A percentile compares a stretch with the other conserved stretches of the same genome.
These are phyloP conservation scores for Deuterostichococcus epilithicus DNA, from an alignment of 139 green algal genomes.

Conservation along the genomic window DNA sequence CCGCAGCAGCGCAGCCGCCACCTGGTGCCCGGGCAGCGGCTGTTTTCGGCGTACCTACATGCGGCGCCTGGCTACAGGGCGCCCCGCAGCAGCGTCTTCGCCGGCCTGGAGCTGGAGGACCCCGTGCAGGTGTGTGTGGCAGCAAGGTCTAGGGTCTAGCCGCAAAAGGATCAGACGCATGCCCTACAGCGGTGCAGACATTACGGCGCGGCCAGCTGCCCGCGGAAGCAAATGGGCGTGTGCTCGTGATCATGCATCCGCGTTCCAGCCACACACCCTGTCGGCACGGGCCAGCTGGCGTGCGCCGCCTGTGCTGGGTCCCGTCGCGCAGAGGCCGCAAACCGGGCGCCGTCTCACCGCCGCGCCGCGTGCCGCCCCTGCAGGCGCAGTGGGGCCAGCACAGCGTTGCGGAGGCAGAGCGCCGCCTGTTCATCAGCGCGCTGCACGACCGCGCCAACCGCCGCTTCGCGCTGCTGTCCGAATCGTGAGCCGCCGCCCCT, in stretches of 20 bases:
- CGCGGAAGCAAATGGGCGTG: too few species aligned
- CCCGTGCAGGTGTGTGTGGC: neutral
- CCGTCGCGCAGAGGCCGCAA: too few species aligned
- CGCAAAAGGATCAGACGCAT: too few species aligned
- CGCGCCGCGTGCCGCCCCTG: neutral
- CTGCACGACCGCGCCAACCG: slow-evolving; percentile 14
- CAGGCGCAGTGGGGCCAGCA: slow-evolving; percentile 19
- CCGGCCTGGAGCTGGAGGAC: neutral
- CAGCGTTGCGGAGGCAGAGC: slow-evolving; percentile 17
- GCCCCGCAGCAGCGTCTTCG: neutral
- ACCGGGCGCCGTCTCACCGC: neutral
- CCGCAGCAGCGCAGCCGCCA: neutral
- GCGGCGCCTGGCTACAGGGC: slow-evolving; percentile 9
- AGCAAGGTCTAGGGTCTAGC: neutral
- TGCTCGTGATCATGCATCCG: too few species aligned
- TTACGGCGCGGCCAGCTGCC: too few species aligned
- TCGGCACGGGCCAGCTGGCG: too few species aligned
- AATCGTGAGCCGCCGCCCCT: slow-evolving; percentile 4
- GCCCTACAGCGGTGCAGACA: too few species aligned
- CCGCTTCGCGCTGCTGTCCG: slow-evolving; percentile 18
- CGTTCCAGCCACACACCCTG: too few species aligned
- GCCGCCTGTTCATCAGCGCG: slow-evolving; percentile 9
- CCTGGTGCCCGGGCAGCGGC: slow-evolving; percentile 9
- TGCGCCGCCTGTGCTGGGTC: too few species aligned
- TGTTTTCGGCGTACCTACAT: slow-evolving; percentile 26